Evolutionary conservation across 73 alveolate genomes (phyloP).

Genomic region (Paraurostyla sp.): DNA sequence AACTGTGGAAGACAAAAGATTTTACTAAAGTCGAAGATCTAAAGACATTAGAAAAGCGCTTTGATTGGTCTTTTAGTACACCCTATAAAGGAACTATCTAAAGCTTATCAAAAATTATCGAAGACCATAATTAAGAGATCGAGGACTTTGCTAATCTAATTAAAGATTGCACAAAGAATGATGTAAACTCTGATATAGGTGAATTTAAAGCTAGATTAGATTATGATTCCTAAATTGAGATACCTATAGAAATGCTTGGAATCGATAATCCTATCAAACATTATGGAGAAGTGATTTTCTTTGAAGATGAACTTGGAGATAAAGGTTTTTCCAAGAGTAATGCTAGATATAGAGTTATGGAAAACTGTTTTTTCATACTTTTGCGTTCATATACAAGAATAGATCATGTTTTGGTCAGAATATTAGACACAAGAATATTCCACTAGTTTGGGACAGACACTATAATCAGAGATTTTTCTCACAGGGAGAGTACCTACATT

Average conservation of each 20-base stretch:
- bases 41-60: slow-evolving; percentile 10
- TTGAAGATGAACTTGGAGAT: slow-evolving; percentile 95
- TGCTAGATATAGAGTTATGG: slow-evolving; percentile 94
- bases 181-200: background rate
- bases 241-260: slow-evolving; percentile 84
- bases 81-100: slow-evolving; percentile 88
- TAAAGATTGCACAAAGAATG: slow-evolving; percentile 15
- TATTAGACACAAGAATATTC: slow-evolving; percentile 91
- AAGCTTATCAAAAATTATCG: background rate
- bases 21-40: slow-evolving; percentile 44
- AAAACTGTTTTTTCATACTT: slow-evolving; percentile 92
- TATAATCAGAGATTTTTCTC: slow-evolving; percentile 83
- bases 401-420: slow-evolving; percentile 92
- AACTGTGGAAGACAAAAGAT: slow-evolving; percentile 69
- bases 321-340: slow-evolving; percentile 86
- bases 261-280: slow-evolving; percentile 90
- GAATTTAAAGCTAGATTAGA: slow-evolving; percentile 16
- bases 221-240: slow-evolving; percentile 68
- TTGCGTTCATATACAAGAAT: slow-evolving; percentile 92
- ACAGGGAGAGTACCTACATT: slow-evolving; percentile 81
- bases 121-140: slow-evolving; percentile 39
- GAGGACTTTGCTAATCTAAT: background rate
- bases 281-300: slow-evolving; percentile 84
- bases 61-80: slow-evolving; percentile 91
- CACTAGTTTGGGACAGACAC: slow-evolving; percentile 87